Percentiles rank a stretch among this genome's conserved stretches.
Conservation (phyloP, 2,329 filamentous ascomycete genomes). For the Cladophialophora immunda region DNA sequence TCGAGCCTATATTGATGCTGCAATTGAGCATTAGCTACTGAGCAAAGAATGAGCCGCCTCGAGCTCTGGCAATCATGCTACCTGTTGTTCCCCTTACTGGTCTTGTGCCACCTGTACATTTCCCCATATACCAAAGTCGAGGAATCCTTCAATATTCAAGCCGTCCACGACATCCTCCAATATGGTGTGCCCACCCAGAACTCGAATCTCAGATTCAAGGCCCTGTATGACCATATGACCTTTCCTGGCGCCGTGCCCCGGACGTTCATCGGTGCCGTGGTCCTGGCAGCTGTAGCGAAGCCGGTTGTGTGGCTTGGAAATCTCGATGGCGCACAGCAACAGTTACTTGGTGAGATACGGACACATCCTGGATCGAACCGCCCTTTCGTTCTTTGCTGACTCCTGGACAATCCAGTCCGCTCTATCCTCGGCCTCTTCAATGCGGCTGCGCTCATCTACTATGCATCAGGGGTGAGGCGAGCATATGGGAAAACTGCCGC, state of each 20-base stretch:
- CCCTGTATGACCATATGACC: conserved; percentile 84
- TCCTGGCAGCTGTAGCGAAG: conserved; percentile 76
- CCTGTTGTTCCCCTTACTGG: conserved; percentile 61
- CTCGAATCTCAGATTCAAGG: conserved; percentile 62
- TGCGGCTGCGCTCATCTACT: conserved; percentile 71
- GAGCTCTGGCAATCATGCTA: conserved; percentile 58
- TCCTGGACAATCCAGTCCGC: conserved; percentile 62
- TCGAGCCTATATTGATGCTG: neutral
- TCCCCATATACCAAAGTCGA: conserved; percentile 97
- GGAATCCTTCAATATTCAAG: conserved; percentile 97
- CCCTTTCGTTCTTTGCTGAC: conserved; percentile 1
- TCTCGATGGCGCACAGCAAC: conserved; percentile 61
- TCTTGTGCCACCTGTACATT: conserved; percentile 73
- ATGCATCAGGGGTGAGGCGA: conserved; percentile 68
- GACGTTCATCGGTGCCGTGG: conserved; percentile 83
- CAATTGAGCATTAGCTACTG: neutral
- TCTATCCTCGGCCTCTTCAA: conserved; percentile 82
- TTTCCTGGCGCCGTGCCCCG: conserved; percentile 93
- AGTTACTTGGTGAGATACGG: conserved; percentile 61
- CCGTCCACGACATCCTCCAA: conserved; percentile 84
- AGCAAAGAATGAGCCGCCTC: conserved; percentile 29
- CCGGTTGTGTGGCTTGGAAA: conserved; percentile 66
- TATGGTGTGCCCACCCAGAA: conserved; percentile 74
- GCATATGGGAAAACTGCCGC: conserved; percentile 75
- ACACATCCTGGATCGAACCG: neutral